Evolutionary conservation across 2,329 filamentous ascomycete genomes (phyloP).

Genomic region (Pezicula rhizophila): DNA sequence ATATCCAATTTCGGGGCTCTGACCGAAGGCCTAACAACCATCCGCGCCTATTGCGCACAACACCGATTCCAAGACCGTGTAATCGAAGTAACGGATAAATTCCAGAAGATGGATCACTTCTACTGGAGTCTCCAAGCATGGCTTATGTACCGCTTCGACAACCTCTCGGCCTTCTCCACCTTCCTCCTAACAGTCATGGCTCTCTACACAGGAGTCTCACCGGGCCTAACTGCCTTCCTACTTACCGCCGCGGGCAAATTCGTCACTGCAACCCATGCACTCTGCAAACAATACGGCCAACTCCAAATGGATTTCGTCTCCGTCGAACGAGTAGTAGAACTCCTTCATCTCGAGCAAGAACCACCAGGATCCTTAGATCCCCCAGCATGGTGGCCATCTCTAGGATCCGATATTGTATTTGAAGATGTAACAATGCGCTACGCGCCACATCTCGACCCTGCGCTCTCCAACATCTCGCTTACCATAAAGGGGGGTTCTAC

Average conservation of each 20-base stretch:
- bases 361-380: slow-evolving; percentile 59
- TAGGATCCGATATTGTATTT: slow-evolving; percentile 67
- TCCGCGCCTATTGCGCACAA: slow-evolving; percentile 76
- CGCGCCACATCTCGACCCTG: slow-evolving; percentile 69
- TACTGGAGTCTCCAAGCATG: slow-evolving; percentile 87
- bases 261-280: slow-evolving; percentile 62
- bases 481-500: slow-evolving; percentile 72
- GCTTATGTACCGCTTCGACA: slow-evolving; percentile 75
- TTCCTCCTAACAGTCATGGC: slow-evolving; percentile 70
- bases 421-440: slow-evolving; percentile 74
- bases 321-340: slow-evolving; percentile 78
- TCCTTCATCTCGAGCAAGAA: slow-evolving; percentile 75
- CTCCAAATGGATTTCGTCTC: slow-evolving; percentile 90
- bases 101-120: slow-evolving; percentile 94
- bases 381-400: slow-evolving; percentile 71
- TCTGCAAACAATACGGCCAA: slow-evolving; percentile 76
- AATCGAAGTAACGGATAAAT: slow-evolving; percentile 75
- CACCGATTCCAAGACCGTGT: slow-evolving; percentile 74
- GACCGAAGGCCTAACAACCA: slow-evolving; percentile 78
- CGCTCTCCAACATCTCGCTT: slow-evolving; percentile 63
- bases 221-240: slow-evolving; percentile 79
- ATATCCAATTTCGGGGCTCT: slow-evolving; percentile 91
- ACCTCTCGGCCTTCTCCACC: slow-evolving; percentile 65
- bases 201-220: slow-evolving; percentile 65
- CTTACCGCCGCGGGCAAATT: slow-evolving; percentile 66